Evolutionary conservation across 768 basidiomycete species (phyloP).

Genomic region (Hygrocybe punicea): DNA sequence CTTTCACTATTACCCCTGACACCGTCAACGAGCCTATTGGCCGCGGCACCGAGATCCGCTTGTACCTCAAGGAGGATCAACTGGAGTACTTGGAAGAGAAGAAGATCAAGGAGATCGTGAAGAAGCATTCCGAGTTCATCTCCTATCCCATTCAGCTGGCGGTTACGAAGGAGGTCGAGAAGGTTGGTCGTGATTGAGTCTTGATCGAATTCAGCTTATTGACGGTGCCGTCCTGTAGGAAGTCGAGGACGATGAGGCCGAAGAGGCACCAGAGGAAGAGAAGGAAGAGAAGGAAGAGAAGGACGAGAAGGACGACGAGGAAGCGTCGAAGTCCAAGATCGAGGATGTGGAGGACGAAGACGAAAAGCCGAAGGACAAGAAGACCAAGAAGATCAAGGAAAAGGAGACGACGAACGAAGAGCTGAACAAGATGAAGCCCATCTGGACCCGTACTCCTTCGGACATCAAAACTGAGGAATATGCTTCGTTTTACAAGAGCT

Average conservation of each 20-base stretch:
- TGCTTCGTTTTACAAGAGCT: constrained; percentile 95
- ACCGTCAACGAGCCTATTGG: constrained; percentile 85
- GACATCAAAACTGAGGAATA: constrained; percentile 96
- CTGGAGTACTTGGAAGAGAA: constrained; percentile 99
- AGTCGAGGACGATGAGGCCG: constrained; percentile 80
- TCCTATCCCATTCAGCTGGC: constrained; percentile 99
- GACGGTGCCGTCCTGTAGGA: constrained; percentile 49
- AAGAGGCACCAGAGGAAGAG: too few species aligned
- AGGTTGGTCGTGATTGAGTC: constrained; percentile 53
- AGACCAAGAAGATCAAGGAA: constrained; percentile 94
- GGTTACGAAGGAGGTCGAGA: constrained; percentile 98
- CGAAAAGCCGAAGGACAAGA: constrained; percentile 83
- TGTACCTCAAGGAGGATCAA: constrained; percentile 97
- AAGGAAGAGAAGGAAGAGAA: constrained; percentile 57
- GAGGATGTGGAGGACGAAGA: constrained; percentile 83
- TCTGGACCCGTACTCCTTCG: constrained; percentile 97
- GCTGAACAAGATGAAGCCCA: constrained; percentile 99
- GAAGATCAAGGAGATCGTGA: constrained; percentile 98
- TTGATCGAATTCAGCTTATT: background rate
- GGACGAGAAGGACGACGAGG: constrained; percentile 67
- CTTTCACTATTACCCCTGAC: constrained; percentile 97
- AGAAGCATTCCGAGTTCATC: constrained; percentile 99
- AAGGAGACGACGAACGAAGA: constrained; percentile 86
- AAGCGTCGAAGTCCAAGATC: constrained; percentile 72
- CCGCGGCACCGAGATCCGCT: constrained; percentile 89